These are phyloP conservation scores for Globisporangium perplexum DNA, from an alignment of 352 stramenopile species.

Conservation along the genomic window DNA sequence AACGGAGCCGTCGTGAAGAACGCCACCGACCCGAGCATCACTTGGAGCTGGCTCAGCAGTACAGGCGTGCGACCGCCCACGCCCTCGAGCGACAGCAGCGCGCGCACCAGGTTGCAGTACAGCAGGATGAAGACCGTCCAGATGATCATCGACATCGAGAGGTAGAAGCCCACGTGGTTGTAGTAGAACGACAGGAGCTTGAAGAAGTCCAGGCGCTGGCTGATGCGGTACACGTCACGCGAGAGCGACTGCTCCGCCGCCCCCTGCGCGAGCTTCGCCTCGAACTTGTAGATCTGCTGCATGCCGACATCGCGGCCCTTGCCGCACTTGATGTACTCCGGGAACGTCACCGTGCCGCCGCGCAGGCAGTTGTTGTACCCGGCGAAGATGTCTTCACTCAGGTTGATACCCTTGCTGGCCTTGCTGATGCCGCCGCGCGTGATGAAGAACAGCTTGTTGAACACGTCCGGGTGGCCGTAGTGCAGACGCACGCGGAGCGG, in stretches of 20 bases:
- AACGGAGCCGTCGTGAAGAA: slow-evolving; percentile 97
- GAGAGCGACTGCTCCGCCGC: slow-evolving; percentile 98
- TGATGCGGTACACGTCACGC: slow-evolving; percentile 97
- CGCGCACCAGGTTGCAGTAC: slow-evolving; percentile 94
- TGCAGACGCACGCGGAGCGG: slow-evolving; percentile 96
- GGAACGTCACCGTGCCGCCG: slow-evolving; percentile 95
- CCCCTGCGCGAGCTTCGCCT: slow-evolving; percentile 97
- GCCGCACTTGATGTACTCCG: slow-evolving; percentile 98
- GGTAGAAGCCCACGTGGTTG: slow-evolving; percentile 98
- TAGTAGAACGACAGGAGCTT: slow-evolving; percentile 99
- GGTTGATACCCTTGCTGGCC: slow-evolving; percentile 98
- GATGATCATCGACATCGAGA: slow-evolving; percentile 97
- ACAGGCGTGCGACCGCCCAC: slow-evolving; percentile 91
- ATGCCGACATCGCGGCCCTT: slow-evolving; percentile 99
- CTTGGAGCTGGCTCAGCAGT: slow-evolving; percentile 92
- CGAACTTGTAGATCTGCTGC: slow-evolving; percentile 99
- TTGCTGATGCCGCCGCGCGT: slow-evolving; percentile 98
- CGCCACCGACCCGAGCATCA: slow-evolving; percentile 95
- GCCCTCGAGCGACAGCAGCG: slow-evolving; percentile 91
- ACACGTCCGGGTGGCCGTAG: slow-evolving; percentile 98
- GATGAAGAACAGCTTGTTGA: slow-evolving; percentile 99
- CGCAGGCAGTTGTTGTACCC: slow-evolving; percentile 98
- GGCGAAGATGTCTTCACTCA: slow-evolving; percentile 99
- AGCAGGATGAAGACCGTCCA: slow-evolving; percentile 97
- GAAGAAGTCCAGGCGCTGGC: slow-evolving; percentile 97